Conservation (phyloP, 441 rosid species). For the Syzygium syzygioides region DNA sequence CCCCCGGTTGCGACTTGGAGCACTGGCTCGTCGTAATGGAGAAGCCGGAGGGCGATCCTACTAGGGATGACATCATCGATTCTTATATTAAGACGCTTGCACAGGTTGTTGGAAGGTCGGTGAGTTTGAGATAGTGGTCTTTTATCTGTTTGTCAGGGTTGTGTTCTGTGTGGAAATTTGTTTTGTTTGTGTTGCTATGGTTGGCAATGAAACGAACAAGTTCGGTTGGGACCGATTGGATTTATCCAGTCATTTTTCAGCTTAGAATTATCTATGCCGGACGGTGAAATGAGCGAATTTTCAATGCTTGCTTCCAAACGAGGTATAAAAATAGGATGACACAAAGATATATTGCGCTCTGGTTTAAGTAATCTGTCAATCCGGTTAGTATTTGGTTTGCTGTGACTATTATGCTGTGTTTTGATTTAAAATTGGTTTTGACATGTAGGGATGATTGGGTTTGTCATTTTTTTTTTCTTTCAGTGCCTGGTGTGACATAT, state of each 20-base stretch:
- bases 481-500: not conserved
- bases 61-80: conserved; percentile 80
- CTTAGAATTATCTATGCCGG: not conserved
- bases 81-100: conserved; percentile 67
- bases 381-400: not conserved
- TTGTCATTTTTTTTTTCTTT: too few relatives aligned
- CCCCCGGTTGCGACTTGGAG: conserved; percentile 35
- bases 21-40: conserved; percentile 90
- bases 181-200: not conserved
- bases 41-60: conserved; percentile 48
- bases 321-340: too few relatives aligned
- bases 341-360: not conserved
- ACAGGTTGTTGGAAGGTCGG: conserved; percentile 57
- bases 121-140: not conserved
- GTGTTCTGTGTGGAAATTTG: not conserved
- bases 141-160: not conserved
- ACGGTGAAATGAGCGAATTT: not conserved
- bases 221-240: too few relatives aligned
- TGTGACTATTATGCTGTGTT: not conserved
- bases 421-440: not conserved
- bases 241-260: too few relatives aligned
- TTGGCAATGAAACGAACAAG: not conserved
- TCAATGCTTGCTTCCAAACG: too few relatives aligned
- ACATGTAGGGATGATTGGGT: not conserved
- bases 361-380: not conserved